Evolutionary conservation across 208 protist genomes (phyloP).

Genomic region (Acanthamoeba lenticulata): DNA sequence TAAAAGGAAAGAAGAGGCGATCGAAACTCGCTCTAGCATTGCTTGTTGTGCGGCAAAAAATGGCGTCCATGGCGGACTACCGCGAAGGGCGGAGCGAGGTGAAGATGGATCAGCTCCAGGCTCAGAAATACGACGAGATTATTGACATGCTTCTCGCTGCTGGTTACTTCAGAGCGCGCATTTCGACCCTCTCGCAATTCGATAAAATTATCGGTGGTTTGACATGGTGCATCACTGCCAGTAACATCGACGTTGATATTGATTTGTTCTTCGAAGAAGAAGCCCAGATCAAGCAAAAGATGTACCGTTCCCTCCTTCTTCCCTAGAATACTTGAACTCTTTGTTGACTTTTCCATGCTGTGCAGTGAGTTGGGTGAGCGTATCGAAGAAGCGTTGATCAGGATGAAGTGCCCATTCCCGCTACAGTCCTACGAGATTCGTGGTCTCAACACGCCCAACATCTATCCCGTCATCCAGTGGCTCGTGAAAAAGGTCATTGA

Average conservation of each 20-base stretch:
- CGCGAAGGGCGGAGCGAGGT: slow-evolving; percentile 12
- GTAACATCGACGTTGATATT: slow-evolving; percentile 87
- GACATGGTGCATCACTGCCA: slow-evolving; percentile 87
- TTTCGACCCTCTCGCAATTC: slow-evolving; percentile 85
- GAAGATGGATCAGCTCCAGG: slow-evolving; percentile 20
- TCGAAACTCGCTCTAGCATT: too few relatives aligned
- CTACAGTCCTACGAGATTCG: slow-evolving; percentile 87
- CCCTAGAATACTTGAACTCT: too few relatives aligned
- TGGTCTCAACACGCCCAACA: slow-evolving; percentile 85
- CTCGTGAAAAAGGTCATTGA: slow-evolving; percentile 88
- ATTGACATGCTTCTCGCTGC: slow-evolving; percentile 82
- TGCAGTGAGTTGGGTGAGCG: slow-evolving; percentile 83
- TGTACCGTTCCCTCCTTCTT: too few relatives aligned
- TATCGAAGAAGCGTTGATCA: slow-evolving; percentile 83
- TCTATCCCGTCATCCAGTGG: slow-evolving; percentile 90
- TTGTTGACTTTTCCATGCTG: background rate
- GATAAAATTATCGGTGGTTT: slow-evolving; percentile 91
- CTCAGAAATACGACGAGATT: slow-evolving; percentile 62
- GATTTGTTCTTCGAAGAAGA: slow-evolving; percentile 91
- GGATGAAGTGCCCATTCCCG: slow-evolving; percentile 87
- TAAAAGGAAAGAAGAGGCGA: too few relatives aligned
- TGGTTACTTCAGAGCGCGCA: slow-evolving; percentile 91
- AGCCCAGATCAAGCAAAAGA: slow-evolving; percentile 87
- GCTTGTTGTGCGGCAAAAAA: too few relatives aligned
- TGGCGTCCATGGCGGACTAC: slow-evolving; percentile 10